These are phyloP conservation scores for Cryphonectria parasitica DNA, from an alignment of 2,329 filamentous ascomycete genomes.

Conservation along the genomic window DNA sequence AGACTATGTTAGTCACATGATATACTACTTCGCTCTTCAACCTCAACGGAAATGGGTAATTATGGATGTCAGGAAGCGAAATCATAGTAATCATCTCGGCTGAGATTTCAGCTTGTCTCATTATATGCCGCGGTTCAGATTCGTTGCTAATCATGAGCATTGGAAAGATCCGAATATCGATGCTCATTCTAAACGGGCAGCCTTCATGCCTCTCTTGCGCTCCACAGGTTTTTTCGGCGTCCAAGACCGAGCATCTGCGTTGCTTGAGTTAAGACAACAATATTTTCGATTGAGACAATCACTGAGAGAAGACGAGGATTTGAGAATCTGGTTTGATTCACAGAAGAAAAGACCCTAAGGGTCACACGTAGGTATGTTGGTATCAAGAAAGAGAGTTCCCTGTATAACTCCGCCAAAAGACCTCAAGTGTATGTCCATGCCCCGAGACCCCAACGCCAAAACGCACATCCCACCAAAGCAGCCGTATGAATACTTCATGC, in stretches of 20 bases:
- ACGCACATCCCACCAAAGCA: not conserved
- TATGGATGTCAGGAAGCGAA: not conserved
- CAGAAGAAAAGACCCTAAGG: not conserved
- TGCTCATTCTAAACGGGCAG: not conserved
- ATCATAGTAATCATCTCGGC: too few relatives aligned
- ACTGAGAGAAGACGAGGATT: not conserved
- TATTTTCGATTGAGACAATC: not conserved
- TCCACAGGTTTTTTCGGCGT: not conserved
- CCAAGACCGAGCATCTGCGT: not conserved
- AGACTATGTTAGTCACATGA: not conserved
- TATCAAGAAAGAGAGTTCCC: too few relatives aligned
- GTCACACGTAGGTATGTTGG: not conserved
- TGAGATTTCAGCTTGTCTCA: too few relatives aligned
- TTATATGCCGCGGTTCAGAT: not conserved
- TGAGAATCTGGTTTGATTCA: not conserved
- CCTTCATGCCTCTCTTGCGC: not conserved
- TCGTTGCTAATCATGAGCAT: not conserved
- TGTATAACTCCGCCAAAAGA: not conserved
- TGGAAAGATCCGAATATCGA: not conserved
- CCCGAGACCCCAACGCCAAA: not conserved
- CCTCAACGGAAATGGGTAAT: not conserved
- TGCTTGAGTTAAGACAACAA: not conserved
- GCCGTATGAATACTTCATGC: not conserved
- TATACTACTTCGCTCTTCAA: not conserved
- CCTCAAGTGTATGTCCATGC: not conserved